These are phyloP conservation scores for Lolium multiflorum DNA, from an alignment of 176 grass and related monocot genomes.

Conservation along the genomic window DNA sequence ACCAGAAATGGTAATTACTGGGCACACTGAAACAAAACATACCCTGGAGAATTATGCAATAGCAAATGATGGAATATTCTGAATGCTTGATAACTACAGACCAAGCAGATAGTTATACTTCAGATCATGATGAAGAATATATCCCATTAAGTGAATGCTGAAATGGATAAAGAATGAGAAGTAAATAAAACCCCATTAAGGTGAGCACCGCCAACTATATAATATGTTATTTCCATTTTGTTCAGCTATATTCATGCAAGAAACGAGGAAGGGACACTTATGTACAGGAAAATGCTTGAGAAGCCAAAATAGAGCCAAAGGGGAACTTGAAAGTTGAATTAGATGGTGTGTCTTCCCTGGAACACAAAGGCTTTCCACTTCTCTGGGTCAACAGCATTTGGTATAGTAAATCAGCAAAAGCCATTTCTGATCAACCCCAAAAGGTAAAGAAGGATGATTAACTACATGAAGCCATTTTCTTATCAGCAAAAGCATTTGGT, in stretches of 20 bases:
- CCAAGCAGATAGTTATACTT: not conserved
- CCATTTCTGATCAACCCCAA: no score
- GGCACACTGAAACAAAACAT: not conserved
- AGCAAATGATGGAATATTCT: not conserved
- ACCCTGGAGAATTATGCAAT: not conserved
- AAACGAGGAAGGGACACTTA: not conserved
- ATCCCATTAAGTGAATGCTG: not conserved
- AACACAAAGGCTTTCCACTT: not conserved
- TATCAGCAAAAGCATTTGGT: no score
- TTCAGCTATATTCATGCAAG: not conserved
- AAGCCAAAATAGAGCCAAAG: slow-evolving; percentile 13
- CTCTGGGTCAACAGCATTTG: not conserved
- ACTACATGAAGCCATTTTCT: no score
- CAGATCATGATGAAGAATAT: not conserved
- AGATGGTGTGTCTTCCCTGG: not conserved
- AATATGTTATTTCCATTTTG: not conserved
- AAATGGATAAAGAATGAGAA: not conserved
- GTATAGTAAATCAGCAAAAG: no score
- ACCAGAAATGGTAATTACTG: not conserved
- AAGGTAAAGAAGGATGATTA: no score
- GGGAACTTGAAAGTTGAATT: not conserved
- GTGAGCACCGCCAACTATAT: not conserved
- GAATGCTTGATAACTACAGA: not conserved
- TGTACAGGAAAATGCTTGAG: not conserved
- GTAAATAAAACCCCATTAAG: not conserved